phyloP scores from a whole-genome alignment of 2,329 filamentous ascomycete genomes.

The Scytalidium sp. region DNA sequence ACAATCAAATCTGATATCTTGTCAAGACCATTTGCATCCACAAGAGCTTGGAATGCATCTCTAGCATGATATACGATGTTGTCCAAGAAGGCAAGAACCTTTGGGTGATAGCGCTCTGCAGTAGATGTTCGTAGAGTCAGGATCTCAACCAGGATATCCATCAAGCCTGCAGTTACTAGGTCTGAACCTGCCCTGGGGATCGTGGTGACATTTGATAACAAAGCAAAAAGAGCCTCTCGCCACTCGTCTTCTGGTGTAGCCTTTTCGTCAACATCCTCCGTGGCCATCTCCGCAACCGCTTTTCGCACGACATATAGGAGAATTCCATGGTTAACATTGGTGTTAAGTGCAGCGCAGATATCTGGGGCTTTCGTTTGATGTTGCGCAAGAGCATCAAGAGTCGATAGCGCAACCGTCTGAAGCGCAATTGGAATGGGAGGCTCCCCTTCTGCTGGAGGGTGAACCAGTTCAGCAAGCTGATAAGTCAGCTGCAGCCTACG shows the following conservation, averaged over 20 bases:
- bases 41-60: slow-evolving; percentile 80
- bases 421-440: slow-evolving; percentile 68
- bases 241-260: slow-evolving; percentile 77
- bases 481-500: slow-evolving; percentile 86
- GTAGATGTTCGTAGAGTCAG: slow-evolving; percentile 78
- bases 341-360: slow-evolving; percentile 85
- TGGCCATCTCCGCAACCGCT: slow-evolving; percentile 77
- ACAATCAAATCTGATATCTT: slow-evolving; percentile 86
- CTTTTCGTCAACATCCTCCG: slow-evolving; percentile 56
- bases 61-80: slow-evolving; percentile 81
- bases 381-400: slow-evolving; percentile 84
- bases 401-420: slow-evolving; percentile 76
- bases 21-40: slow-evolving; percentile 79
- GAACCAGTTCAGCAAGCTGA: slow-evolving; percentile 88
- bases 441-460: slow-evolving; percentile 71
- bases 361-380: slow-evolving; percentile 76
- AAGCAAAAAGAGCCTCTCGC: slow-evolving; percentile 85
- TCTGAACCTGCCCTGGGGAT: slow-evolving; percentile 74
- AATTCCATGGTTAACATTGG: slow-evolving; percentile 94
- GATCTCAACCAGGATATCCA: slow-evolving; percentile 87
- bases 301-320: slow-evolving; percentile 91
- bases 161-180: slow-evolving; percentile 83
- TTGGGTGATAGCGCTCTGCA: slow-evolving; percentile 79
- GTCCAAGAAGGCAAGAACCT: slow-evolving; percentile 84
- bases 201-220: slow-evolving; percentile 77